Evolutionary conservation across 768 basidiomycete species (phyloP).

Genomic region (Tricholoma bakamatsutake): DNA sequence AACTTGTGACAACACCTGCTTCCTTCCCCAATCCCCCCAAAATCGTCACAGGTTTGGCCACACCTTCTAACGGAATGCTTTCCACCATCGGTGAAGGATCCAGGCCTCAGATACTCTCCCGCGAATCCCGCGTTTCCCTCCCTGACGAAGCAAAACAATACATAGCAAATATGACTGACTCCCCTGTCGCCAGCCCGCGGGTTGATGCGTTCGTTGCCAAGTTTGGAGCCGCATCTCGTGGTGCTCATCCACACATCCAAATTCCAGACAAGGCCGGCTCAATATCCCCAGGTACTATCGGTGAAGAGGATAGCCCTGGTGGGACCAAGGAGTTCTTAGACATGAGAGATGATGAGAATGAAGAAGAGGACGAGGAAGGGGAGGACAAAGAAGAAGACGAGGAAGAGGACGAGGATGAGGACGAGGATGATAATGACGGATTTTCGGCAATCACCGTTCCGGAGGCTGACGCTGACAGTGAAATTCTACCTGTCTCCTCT

Average conservation of each 20-base stretch:
- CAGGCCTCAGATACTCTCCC: slow-evolving; percentile 34
- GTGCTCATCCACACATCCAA: slow-evolving; percentile 2
- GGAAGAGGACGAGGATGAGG: slow-evolving; percentile 36
- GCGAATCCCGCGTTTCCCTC: slow-evolving; percentile 63
- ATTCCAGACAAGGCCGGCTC: slow-evolving; percentile 2
- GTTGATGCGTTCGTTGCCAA: slow-evolving; percentile 31
- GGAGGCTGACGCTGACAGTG: slow-evolving; percentile 28
- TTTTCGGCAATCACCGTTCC: slow-evolving; percentile 8
- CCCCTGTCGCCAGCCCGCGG: slow-evolving; percentile 50
- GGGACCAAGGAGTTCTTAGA: slow-evolving; percentile 57
- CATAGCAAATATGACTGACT: slow-evolving; percentile 62
- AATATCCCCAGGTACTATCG: slow-evolving; percentile 1
- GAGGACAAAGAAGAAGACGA: slow-evolving; percentile 28
- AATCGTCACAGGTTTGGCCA: slow-evolving; percentile 12
- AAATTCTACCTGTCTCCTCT: slow-evolving; percentile 4
- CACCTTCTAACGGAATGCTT: slow-evolving; percentile 22
- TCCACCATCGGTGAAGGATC: slow-evolving; percentile 26
- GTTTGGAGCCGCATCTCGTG: slow-evolving; percentile 10
- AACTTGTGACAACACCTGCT: slow-evolving; percentile 15
- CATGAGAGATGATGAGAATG: slow-evolving; percentile 39
- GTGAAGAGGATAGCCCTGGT: slow-evolving; percentile 9
- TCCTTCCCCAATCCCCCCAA: slow-evolving; percentile 16
- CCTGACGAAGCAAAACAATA: slow-evolving; percentile 76
- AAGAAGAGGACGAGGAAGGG: slow-evolving; percentile 27
- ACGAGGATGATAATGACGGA: slow-evolving; percentile 20